phyloP scores from a whole-genome alignment of 257 asterid species.

The Prunella vulgaris region DNA sequence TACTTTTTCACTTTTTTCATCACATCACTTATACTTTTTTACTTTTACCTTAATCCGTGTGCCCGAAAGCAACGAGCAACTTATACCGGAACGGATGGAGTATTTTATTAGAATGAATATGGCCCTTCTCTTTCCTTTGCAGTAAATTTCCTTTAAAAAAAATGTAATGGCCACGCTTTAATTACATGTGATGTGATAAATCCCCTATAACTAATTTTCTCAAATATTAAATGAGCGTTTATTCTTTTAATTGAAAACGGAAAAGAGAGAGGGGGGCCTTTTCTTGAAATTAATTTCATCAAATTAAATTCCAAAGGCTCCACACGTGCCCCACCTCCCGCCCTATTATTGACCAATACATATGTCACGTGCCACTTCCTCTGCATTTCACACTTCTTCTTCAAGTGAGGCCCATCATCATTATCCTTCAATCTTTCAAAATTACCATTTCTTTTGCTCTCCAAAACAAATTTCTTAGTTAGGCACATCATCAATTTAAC shows the following conservation, averaged over 20 bases:
- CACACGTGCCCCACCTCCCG: constrained; percentile 34
- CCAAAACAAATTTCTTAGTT: neutral
- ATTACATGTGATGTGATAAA: neutral
- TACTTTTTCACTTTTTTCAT: too few relatives aligned
- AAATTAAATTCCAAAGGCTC: constrained; percentile 20
- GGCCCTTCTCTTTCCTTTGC: too few relatives aligned
- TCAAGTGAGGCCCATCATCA: too few relatives aligned
- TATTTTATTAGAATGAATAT: too few relatives aligned
- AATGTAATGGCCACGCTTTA: neutral
- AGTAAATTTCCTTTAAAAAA: neutral
- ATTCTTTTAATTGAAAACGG: neutral
- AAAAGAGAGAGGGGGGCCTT: neutral
- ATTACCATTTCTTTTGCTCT: neutral
- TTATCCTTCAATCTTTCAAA: constrained; percentile 23
- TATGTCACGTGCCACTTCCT: constrained; percentile 26
- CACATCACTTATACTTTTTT: too few relatives aligned
- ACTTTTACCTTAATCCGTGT: too few relatives aligned
- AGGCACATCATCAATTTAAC: neutral
- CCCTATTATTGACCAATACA: constrained; percentile 31
- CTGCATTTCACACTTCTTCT: constrained; percentile 24
- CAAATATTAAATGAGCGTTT: neutral
- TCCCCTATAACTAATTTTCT: neutral
- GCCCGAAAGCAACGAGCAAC: too few relatives aligned
- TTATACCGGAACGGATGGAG: too few relatives aligned
- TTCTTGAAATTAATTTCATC: constrained; percentile 8